These are phyloP conservation scores for Anisodus tanguticus DNA, from an alignment of 257 asterid species.

Conservation along the genomic window DNA sequence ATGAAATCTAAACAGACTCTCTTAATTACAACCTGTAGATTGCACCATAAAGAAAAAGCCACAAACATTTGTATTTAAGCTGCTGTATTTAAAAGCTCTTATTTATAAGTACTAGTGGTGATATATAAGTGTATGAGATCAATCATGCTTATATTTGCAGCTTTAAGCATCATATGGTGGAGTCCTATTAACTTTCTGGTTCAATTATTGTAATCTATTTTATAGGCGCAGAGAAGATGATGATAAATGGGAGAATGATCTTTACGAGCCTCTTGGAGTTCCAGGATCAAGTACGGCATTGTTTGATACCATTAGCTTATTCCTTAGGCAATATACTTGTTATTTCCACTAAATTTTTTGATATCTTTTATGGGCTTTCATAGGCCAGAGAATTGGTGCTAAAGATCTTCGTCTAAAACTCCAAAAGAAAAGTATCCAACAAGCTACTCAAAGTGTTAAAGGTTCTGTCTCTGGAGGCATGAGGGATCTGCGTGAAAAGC, in stretches of 20 bases:
- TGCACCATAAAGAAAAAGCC: background rate
- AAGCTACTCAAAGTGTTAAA: slow-evolving; percentile 53
- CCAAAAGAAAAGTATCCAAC: slow-evolving; percentile 73
- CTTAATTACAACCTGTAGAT: slow-evolving; percentile 13
- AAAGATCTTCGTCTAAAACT: slow-evolving; percentile 95
- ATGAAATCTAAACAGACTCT: background rate
- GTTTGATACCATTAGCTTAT: slow-evolving; percentile 16
- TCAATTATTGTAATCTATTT: slow-evolving; percentile 36
- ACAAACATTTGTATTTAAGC: background rate
- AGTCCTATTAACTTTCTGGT: slow-evolving; percentile 32
- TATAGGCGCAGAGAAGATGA: slow-evolving; percentile 87
- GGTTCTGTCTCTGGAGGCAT: slow-evolving; percentile 69
- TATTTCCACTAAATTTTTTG: background rate
- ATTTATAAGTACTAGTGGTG: slow-evolving; percentile 14
- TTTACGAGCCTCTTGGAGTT: slow-evolving; percentile 52
- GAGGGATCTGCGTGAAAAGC: slow-evolving; percentile 94
- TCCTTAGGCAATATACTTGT: background rate
- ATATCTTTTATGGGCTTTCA: slow-evolving; percentile 37
- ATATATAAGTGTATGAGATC: slow-evolving; percentile 30
- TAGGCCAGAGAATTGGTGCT: slow-evolving; percentile 68
- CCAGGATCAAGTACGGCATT: slow-evolving; percentile 58
- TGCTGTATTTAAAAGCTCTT: background rate
- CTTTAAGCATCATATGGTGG: slow-evolving; percentile 31
- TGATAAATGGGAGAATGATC: slow-evolving; percentile 93
- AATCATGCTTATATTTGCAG: slow-evolving; percentile 35